These are phyloP conservation scores for Coleophoma eucalyptorum DNA, from an alignment of 2,329 filamentous ascomycete species.

Conservation along the genomic window DNA sequence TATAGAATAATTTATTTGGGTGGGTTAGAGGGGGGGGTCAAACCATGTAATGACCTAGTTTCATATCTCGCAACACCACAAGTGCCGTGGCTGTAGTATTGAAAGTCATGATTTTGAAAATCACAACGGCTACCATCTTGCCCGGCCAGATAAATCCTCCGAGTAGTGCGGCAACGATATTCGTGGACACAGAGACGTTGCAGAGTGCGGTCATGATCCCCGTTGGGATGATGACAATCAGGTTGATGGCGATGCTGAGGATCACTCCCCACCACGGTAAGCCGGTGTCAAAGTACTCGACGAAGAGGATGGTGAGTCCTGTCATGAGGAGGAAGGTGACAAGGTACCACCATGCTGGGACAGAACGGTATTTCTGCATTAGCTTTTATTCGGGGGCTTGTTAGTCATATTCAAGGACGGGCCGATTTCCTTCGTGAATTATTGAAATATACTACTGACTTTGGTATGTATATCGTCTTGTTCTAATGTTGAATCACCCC, in stretches of 20 bases:
- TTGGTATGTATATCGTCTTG: slow-evolving; percentile 46
- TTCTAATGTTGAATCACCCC: slow-evolving; percentile 9
- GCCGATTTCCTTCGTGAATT: neutral
- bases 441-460: slow-evolving; percentile 22
- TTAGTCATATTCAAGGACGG: neutral
- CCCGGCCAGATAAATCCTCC: slow-evolving; percentile 66
- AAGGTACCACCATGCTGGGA: slow-evolving; percentile 55
- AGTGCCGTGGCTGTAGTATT: slow-evolving; percentile 47
- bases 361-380: slow-evolving; percentile 50
- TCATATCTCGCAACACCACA: slow-evolving; percentile 28
- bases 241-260: slow-evolving; percentile 18
- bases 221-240: slow-evolving; percentile 24
- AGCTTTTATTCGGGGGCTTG: slow-evolving; percentile 34
- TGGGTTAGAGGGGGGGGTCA: neutral
- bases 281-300: slow-evolving; percentile 25
- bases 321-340: slow-evolving; percentile 32
- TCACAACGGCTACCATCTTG: slow-evolving; percentile 67
- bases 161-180: slow-evolving; percentile 64
- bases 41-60: slow-evolving; percentile 53
- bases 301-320: slow-evolving; percentile 21
- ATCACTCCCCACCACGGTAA: slow-evolving; percentile 23
- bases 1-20: neutral
- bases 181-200: slow-evolving; percentile 41
- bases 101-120: slow-evolving; percentile 72
- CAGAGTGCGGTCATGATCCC: slow-evolving; percentile 38